These are phyloP conservation scores for Diaporthe ampelina DNA, from an alignment of 2,329 filamentous ascomycete species.

Conservation along the genomic window DNA sequence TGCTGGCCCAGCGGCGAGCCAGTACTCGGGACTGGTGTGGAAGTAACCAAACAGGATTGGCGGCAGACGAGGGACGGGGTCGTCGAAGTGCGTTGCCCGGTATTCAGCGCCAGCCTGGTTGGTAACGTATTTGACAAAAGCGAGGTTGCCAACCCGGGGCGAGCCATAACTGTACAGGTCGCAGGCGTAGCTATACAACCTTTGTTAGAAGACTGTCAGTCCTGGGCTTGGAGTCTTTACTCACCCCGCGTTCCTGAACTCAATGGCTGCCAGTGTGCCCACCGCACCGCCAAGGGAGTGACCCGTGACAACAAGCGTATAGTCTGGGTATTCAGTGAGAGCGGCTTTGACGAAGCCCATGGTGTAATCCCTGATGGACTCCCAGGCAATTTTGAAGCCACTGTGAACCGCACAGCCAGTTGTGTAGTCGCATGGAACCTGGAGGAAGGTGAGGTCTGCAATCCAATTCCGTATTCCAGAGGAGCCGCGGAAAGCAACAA, in stretches of 20 bases:
- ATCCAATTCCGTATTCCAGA: slow-evolving; percentile 73
- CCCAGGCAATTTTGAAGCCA: slow-evolving; percentile 73
- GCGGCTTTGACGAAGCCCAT: slow-evolving; percentile 60
- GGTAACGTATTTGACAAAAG: slow-evolving; percentile 67
- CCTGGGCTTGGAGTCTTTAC: neutral
- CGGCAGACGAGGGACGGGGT: slow-evolving; percentile 78
- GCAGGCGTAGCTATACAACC: slow-evolving; percentile 48
- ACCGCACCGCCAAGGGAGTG: slow-evolving; percentile 79
- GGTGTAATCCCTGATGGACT: slow-evolving; percentile 62
- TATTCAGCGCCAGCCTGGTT: slow-evolving; percentile 63
- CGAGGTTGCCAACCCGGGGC: slow-evolving; percentile 73
- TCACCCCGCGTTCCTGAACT: slow-evolving; percentile 63
- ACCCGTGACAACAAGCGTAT: slow-evolving; percentile 71
- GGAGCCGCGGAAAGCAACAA: slow-evolving; percentile 73
- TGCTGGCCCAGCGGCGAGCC: slow-evolving; percentile 59
- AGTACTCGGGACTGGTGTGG: slow-evolving; percentile 80
- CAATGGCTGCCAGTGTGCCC: slow-evolving; percentile 70
- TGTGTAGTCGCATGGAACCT: slow-evolving; percentile 53
- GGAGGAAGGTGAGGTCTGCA: slow-evolving; percentile 63
- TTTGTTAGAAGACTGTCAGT: neutral
- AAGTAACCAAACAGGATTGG: slow-evolving; percentile 70
- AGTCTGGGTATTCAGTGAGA: slow-evolving; percentile 61
- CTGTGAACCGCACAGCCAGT: slow-evolving; percentile 64
- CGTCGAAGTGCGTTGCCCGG: slow-evolving; percentile 76
- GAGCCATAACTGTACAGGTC: slow-evolving; percentile 78